Base-by-base conservation (phyloP, 352 stramenopile species). In the Phytophthora pluvialis region DNA sequence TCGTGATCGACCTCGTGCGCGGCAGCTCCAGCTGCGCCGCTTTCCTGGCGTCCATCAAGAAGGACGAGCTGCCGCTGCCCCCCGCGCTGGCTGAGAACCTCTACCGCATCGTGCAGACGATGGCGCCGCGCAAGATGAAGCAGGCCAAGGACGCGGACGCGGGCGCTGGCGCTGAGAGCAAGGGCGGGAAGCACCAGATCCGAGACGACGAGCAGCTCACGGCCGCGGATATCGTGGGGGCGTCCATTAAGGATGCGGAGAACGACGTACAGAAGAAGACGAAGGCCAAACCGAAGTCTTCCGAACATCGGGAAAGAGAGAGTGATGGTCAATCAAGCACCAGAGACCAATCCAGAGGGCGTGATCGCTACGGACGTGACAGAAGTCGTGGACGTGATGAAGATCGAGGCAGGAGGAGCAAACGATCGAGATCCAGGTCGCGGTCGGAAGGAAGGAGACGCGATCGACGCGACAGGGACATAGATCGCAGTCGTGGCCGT, bases 1-100 rank as follows among this genome's bases (percentile, higher is more conserved):
- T 98, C 62, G 85, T 99, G 32, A 97, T 98, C 67, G 83, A 97
- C 60, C 73, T 97, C 56, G 88, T 96, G 44, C 83, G 92, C 47
- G 72, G 89, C 40, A 90, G 77, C 68, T 51, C 77, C 6, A 94
- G 72, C 60, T 97, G 60, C 72, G 69, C 44, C 38, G 67, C 51
- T 26, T 95, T 91, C 58, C 64, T 92, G 25, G 60, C 53, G 32
- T 66, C 69, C 33, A 92, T 93, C 70, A 80, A 89, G 57, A 60
- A 72, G 25, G 75, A 89, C 47, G 83, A 91, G 40, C 70, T 91
- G 60, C 80, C 83, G 38, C 65, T 92, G 43, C 83, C 78, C 13
- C 60, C 70, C 18, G 72, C 81, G 18, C 68, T 94, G 40, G 86
- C 86, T 5, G 83, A 92, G 56, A 92, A 91, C 47, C 63, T 94